Percentiles rank a stretch among this genome's conserved stretches.
Evolutionary conservation across 169 alveolate genomes (phyloP).

Genomic region (Plasmodium coatneyi): DNA sequence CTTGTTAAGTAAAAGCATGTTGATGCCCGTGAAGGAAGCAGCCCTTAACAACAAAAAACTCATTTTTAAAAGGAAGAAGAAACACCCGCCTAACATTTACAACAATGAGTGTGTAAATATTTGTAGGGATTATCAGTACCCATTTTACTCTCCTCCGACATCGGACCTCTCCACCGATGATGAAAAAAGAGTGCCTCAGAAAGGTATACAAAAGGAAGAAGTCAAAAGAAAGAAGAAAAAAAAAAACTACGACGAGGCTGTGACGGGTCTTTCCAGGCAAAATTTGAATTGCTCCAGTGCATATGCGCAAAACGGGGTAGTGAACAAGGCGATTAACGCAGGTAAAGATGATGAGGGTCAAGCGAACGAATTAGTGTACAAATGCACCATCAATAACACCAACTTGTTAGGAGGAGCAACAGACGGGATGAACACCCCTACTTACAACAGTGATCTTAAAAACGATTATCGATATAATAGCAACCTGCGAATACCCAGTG

Average conservation of each 20-base stretch:
- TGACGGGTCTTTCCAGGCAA: neutral
- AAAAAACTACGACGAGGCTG: neutral
- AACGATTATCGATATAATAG: neutral
- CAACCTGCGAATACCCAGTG: neutral
- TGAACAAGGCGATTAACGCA: neutral
- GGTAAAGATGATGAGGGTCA: neutral
- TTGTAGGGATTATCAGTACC: constrained; percentile 73
- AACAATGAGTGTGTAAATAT: constrained; percentile 26
- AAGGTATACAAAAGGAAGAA: neutral
- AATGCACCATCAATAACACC: neutral
- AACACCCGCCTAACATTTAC: neutral
- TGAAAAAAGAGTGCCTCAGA: neutral
- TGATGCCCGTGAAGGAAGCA: constrained; percentile 4
- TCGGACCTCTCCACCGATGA: constrained; percentile 52
- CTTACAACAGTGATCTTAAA: neutral
- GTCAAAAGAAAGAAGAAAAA: constrained; percentile 18
- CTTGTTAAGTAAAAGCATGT: constrained; percentile 8
- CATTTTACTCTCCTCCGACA: constrained; percentile 62
- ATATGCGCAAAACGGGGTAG: neutral
- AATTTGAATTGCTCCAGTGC: neutral
- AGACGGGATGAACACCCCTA: neutral
- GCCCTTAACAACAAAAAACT: constrained; percentile 6
- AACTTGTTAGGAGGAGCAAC: neutral
- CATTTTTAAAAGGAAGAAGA: constrained; percentile 9
- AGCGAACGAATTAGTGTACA: neutral